phyloP scores from a whole-genome alignment of 192 early-diverging fungal genomes.

The Borealophlyctis nickersoniae region DNA sequence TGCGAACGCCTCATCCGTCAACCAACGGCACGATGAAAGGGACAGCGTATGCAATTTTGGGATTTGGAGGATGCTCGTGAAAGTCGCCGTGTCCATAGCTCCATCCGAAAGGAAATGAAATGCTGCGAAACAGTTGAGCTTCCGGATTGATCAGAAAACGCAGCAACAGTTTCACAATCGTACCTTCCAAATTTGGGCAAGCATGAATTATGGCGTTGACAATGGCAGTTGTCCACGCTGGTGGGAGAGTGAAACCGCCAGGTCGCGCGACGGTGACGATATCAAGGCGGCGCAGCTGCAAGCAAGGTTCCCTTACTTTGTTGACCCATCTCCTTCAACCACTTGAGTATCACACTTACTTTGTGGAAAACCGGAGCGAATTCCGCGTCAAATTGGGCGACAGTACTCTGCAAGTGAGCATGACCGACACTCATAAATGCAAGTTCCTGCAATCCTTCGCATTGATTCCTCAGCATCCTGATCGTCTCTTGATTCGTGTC shows the following conservation, averaged over 20 bases:
- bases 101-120: conserved; percentile 14
- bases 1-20: neutral
- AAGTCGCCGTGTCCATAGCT: neutral
- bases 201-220: neutral
- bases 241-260: neutral
- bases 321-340: neutral
- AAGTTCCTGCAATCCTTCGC: conserved; percentile 3
- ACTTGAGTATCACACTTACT: neutral
- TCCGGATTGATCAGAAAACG: neutral
- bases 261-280: conserved; percentile 3
- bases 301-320: neutral
- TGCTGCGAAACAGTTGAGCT: neutral
- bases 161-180: neutral
- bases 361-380: conserved; percentile 8
- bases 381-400: neutral
- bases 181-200: conserved; percentile 4
- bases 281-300: conserved; percentile 5
- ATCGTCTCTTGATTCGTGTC: too few relatives aligned
- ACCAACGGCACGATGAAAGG: conserved; percentile 10
- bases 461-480: neutral
- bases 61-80: neutral
- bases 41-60: conserved; percentile 11
- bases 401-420: neutral
- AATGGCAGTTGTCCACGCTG: neutral
- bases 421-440: neutral